Conservation (phyloP, 768 basidiomycete species). For the Leccinum incarnatum region DNA sequence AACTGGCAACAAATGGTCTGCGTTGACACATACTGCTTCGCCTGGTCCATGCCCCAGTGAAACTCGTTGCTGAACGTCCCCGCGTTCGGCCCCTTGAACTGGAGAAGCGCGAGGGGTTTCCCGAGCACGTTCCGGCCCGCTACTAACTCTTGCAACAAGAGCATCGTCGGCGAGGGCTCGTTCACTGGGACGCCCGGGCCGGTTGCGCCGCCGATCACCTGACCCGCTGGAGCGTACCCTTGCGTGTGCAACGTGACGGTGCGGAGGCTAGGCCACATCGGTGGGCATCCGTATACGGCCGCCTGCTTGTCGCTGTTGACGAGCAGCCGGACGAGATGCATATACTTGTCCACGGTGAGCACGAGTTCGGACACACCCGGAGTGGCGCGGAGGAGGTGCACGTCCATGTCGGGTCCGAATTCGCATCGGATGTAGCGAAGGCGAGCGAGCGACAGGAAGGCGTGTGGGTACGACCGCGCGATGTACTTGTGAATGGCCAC, state of each 20-base stretch:
- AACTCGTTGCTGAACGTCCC: constrained; percentile 27
- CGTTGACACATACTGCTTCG: constrained; percentile 26
- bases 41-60: constrained; percentile 27
- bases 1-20: constrained; percentile 22
- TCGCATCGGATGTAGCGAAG: constrained; percentile 32
- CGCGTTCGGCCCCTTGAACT: constrained; percentile 33
- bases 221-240: constrained; percentile 19
- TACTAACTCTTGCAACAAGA: constrained; percentile 27
- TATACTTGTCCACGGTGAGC: constrained; percentile 29
- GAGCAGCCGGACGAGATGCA: constrained; percentile 31
- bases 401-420: constrained; percentile 31
- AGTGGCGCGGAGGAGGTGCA: constrained; percentile 31
- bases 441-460: constrained; percentile 28
- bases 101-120: constrained; percentile 21
- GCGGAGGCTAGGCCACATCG: constrained; percentile 29
- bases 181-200: constrained; percentile 24
- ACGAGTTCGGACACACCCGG: constrained; percentile 33
- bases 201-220: constrained; percentile 7
- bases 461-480: constrained; percentile 23
- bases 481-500: constrained; percentile 30
- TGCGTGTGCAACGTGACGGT: constrained; percentile 31
- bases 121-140: constrained; percentile 20
- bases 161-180: constrained; percentile 31
- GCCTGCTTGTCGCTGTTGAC: constrained; percentile 36
- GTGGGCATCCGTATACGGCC: constrained; percentile 23